Base-by-base conservation (phyloP, 2,329 filamentous ascomycete species). In the Fusarium brachygibbosum region DNA sequence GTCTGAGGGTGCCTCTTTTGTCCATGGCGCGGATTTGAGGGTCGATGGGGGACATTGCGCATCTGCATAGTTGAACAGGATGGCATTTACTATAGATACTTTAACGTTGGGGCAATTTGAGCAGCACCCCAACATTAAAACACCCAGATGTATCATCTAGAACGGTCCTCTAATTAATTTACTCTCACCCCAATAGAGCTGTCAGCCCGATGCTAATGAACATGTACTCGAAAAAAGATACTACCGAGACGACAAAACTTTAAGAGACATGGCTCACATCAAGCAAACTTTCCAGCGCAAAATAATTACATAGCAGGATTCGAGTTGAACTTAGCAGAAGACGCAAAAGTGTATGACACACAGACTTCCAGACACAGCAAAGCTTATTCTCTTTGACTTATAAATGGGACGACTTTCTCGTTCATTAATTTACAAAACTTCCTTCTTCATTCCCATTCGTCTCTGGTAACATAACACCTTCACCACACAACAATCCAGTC, bases 31-130 rank as follows among this genome's bases (percentile, higher is more conserved):
- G 14, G 85, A 87, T 44, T 69, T 89, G 66, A 74, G 86, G 17
- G 85, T 89, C 35, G 87, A 89, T 72, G 87, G 87, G 51, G 87
- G 87, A 2, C 87, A 89, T 73, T 80, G 78, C 25, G 79, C 79
- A 1, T 80, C 78, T 17, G 76, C 78, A 29, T 79, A 66, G 29
- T 32, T 41, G 21, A 31, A 17, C 19, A 9, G 29, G 10, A n/a
- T 42, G 23, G 17, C 23, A 17, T 61, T 29, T 21, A 6, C 38
- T 12, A 25, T 25, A 25, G 23, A 25, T 6, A 25, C 4, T 25
- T 25, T 25, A 25, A 25, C 23, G 23, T 25, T 25, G 23, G 5
- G 23, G 23, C 23, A 25, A 25, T 25, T 25, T 4, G 23, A 6
- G 23, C 23, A 25, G 23, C 23, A 6, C 23, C 23, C 23, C 6